Percentiles rank a stretch among this genome's conserved stretches.
Conservation (phyloP, 371 early-diverging fungal species). For the Haplosporangium sp. region DNA sequence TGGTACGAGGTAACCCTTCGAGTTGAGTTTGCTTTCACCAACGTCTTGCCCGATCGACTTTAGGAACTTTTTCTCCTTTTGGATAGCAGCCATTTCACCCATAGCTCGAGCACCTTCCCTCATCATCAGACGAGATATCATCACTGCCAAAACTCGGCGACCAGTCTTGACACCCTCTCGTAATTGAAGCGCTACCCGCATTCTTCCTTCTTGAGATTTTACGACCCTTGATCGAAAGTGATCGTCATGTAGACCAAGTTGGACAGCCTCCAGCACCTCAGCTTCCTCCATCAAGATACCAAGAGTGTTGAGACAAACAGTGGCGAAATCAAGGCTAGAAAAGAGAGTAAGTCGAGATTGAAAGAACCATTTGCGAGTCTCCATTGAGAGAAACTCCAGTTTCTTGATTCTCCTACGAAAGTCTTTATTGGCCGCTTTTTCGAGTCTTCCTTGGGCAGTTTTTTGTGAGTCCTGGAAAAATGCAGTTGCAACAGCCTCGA, state of each 20-base stretch:
- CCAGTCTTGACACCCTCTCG: slow-evolving; percentile 78
- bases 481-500: slow-evolving; percentile 58
- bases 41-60: slow-evolving; percentile 63
- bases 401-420: slow-evolving; percentile 72
- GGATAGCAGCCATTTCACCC: slow-evolving; percentile 75
- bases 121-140: slow-evolving; percentile 77
- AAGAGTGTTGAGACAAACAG: slow-evolving; percentile 66
- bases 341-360: slow-evolving; percentile 50
- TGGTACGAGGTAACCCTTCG: slow-evolving; percentile 34
- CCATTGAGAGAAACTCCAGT: slow-evolving; percentile 62
- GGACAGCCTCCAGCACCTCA: slow-evolving; percentile 76
- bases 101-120: slow-evolving; percentile 79
- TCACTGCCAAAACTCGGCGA: slow-evolving; percentile 74
- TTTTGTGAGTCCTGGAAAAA: slow-evolving; percentile 58
- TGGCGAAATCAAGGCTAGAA: slow-evolving; percentile 63
- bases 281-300: slow-evolving; percentile 80
- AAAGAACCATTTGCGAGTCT: slow-evolving; percentile 56
- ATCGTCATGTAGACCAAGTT: slow-evolving; percentile 58
- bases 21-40: slow-evolving; percentile 29
- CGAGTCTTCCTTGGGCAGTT: slow-evolving; percentile 68
- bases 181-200: slow-evolving; percentile 69
- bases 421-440: slow-evolving; percentile 74
- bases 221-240: slow-evolving; percentile 62
- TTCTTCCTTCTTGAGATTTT: slow-evolving; percentile 66
- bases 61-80: slow-evolving; percentile 74